These are phyloP conservation scores for Tilletia indica DNA, from an alignment of 1,284 basidiomycete genomes.

Conservation along the genomic window DNA sequence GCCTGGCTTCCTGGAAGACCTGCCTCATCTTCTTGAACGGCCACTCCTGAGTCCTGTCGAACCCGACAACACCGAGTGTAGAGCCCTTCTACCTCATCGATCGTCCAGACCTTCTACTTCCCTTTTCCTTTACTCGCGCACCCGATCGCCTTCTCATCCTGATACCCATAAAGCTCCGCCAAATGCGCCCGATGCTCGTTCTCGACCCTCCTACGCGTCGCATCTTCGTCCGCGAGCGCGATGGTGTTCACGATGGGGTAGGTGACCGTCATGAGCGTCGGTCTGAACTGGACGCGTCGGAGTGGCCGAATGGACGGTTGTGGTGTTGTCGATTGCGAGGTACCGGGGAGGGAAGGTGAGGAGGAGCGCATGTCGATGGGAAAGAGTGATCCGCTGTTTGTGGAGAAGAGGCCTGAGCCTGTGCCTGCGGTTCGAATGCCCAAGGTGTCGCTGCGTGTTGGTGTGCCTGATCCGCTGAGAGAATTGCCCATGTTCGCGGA, in stretches of 20 bases:
- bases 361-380: background rate
- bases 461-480: background rate
- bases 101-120: slow-evolving; percentile 16
- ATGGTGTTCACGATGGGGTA: slow-evolving; percentile 51
- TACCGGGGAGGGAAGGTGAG: background rate
- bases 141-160: slow-evolving; percentile 28
- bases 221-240: no score
- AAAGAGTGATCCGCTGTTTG: background rate
- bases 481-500: no score
- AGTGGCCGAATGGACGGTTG: slow-evolving; percentile 27
- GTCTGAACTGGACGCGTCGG: slow-evolving; percentile 50
- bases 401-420: no score
- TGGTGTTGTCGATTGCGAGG: background rate
- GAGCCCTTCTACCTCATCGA: slow-evolving; percentile 44
- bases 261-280: slow-evolving; percentile 46
- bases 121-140: slow-evolving; percentile 1
- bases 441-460: background rate
- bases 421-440: background rate
- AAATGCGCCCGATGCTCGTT: slow-evolving; percentile 40
- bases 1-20: slow-evolving; percentile 42
- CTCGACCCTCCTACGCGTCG: slow-evolving; percentile 47
- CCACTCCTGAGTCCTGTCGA: slow-evolving; percentile 50
- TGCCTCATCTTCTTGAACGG: slow-evolving; percentile 49
- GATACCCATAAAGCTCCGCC: slow-evolving; percentile 31
- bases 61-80: slow-evolving; percentile 52